phyloP scores from a whole-genome alignment of 1,284 basidiomycete genomes.

The Marasmius tenuissimus region DNA sequence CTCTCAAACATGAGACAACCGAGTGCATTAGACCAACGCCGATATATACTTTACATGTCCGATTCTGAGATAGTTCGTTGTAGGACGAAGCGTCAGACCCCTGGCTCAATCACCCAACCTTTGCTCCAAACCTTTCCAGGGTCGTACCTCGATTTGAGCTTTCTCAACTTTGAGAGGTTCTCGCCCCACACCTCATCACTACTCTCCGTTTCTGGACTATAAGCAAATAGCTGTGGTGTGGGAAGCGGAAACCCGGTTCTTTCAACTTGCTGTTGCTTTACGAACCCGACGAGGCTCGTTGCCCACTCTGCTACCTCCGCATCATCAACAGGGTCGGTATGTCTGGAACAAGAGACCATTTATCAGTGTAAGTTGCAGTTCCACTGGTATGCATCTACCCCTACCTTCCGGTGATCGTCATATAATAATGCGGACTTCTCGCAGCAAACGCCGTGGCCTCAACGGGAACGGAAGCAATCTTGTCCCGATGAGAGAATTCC shows the following conservation, averaged over 20 bases:
- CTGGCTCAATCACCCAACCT: slow-evolving; percentile 14
- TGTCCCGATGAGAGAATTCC: not conserved
- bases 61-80: not conserved
- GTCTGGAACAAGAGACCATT: not conserved
- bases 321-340: not conserved
- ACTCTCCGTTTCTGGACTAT: not conserved
- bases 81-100: not conserved
- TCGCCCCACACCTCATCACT: slow-evolving; percentile 28
- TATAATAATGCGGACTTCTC: slow-evolving; percentile 12
- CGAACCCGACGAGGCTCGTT: not conserved
- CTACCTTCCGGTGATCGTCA: not conserved
- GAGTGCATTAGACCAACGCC: no score
- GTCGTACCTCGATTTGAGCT: slow-evolving; percentile 35
- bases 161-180: slow-evolving; percentile 27
- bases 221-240: not conserved
- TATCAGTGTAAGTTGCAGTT: not conserved
- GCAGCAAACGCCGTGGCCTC: slow-evolving; percentile 12
- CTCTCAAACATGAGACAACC: no score
- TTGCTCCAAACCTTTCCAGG: slow-evolving; percentile 32
- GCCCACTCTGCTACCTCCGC: not conserved
- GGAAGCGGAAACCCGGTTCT: not conserved
- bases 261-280: not conserved
- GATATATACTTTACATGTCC: no score
- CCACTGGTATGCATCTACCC: not conserved
- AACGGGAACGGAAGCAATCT: slow-evolving; percentile 6